Evolutionary conservation across 1,284 basidiomycete genomes (phyloP), one percentile per base, ranked within the genome.

Genomic region (Ustilago crameri): DNA sequence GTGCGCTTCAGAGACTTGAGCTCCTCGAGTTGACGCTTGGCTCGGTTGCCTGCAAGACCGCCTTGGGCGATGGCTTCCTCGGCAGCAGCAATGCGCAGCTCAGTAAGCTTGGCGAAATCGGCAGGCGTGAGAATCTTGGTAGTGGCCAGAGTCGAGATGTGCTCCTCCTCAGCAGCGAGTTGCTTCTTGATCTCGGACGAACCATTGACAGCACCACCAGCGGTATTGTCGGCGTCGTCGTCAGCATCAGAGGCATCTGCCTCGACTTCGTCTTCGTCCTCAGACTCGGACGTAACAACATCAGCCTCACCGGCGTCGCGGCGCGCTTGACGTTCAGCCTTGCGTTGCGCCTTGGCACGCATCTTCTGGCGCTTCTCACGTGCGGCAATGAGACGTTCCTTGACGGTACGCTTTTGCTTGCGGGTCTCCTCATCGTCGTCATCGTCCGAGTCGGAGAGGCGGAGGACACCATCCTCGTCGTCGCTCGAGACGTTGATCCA

Each of bases 121-220:
- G 95, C 95, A 0, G 96, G 96, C 0, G 96, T 98, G 34, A 98
- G 89, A 79, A 99, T 98, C 85, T 93, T 93, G 26, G 90, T 91
- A 1, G 90, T 93, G 5, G 91, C 92, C 17, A 84, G 77, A 38
- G 71, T 75, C 9, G 82, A 81, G 46, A 82, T 68, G 40, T 56
- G 45, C 0, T 66, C 49, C 40, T 68, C 70, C 41, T 68, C 60
- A 3, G 50, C 61, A 3, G 52, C 58, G 2, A 65, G 47, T n/a
- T 72, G 55, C 17, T 47, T 23, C 23, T 44, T 54, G 23, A 64
- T 47, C 15, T 14, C 34, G 9, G 51, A 40, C 0, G 57, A 56
- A 9, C 35, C 49, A 0, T 50, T 23, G 0, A 45, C 40, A 9
- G 9, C 49, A 1, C 52, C 37, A 32, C 43, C 45, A 22, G 59